phyloP scores from a whole-genome alignment of 495 filamentous ascomycete genomes.

The Podospora pseudopauciseta region DNA sequence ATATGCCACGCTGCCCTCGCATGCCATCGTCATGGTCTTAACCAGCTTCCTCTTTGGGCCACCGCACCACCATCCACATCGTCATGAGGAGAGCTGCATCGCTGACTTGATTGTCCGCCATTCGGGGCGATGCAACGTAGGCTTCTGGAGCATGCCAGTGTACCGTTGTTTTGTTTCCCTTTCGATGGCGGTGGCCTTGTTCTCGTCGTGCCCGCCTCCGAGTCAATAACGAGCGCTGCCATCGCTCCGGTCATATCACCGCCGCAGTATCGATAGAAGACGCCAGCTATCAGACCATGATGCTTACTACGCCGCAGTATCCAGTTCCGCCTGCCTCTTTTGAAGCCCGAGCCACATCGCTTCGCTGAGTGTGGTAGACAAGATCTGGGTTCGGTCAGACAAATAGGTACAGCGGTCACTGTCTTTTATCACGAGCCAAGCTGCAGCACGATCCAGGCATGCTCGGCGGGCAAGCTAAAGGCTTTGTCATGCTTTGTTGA shows the following conservation, averaged over 20 bases:
- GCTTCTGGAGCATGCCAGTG: background rate
- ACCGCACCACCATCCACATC: background rate
- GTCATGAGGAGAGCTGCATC: constrained; percentile 21
- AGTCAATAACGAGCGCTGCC: background rate
- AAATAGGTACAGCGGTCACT: background rate
- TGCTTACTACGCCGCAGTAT: background rate
- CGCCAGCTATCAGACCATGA: background rate
- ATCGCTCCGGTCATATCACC: background rate
- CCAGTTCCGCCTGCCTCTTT: background rate
- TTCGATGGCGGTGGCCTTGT: background rate
- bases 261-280: background rate
- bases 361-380: background rate
- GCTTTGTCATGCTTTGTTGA: constrained; percentile 5
- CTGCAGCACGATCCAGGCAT: background rate
- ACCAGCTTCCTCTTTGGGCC: constrained; percentile 32
- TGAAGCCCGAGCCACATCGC: background rate
- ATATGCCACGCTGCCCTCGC: constrained; percentile 29
- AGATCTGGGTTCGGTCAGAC: background rate
- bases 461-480: background rate
- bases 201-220: background rate
- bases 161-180: background rate
- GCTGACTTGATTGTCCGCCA: background rate
- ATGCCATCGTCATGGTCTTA: constrained; percentile 16
- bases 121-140: background rate
- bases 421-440: constrained; percentile 1